Conservation (phyloP, 805 yeast genomes). For the Debaryomyces tyrocola region DNA sequence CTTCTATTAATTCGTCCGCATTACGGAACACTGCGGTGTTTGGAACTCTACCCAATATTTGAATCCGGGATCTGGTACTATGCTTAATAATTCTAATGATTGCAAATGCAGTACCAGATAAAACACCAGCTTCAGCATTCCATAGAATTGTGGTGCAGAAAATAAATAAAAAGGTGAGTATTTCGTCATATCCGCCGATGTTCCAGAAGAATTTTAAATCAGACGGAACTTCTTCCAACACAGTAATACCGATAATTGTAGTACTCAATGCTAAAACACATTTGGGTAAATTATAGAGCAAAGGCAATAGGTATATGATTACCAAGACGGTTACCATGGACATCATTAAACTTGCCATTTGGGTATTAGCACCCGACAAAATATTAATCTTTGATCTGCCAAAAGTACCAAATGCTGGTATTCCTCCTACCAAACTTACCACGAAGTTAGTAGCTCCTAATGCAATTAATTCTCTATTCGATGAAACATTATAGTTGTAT, state of each 20-base stretch:
- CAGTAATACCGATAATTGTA: slow-evolving; percentile 50
- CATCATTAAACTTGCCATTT: slow-evolving; percentile 38
- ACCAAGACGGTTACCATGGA: slow-evolving; percentile 26
- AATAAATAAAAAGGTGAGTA: slow-evolving; percentile 20
- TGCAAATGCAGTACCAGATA: slow-evolving; percentile 35
- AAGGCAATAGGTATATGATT: slow-evolving; percentile 24
- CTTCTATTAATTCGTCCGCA: slow-evolving; percentile 61
- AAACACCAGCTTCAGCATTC: slow-evolving; percentile 40
- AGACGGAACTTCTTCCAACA: slow-evolving; percentile 38
- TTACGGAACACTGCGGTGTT: slow-evolving; percentile 54
- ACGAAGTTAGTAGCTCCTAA: slow-evolving; percentile 29
- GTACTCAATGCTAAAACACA: slow-evolving; percentile 37
- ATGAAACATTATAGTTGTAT: slow-evolving; percentile 30
- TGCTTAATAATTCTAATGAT: slow-evolving; percentile 54
- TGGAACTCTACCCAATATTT: slow-evolving; percentile 65
- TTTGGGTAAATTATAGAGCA: slow-evolving; percentile 25
- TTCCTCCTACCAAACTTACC: slow-evolving; percentile 28
- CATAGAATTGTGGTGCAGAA: slow-evolving; percentile 30
- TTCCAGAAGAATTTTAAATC: slow-evolving; percentile 35
- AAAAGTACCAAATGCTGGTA: slow-evolving; percentile 37
- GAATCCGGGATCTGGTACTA: slow-evolving; percentile 80
- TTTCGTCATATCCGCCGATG: slow-evolving; percentile 29
- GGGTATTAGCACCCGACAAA: slow-evolving; percentile 48
- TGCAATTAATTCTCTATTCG: slow-evolving; percentile 35
- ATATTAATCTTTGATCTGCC: slow-evolving; percentile 35